Evolutionary conservation across 345 rosid species (phyloP).

Genomic region (Aethionema arabicum): DNA sequence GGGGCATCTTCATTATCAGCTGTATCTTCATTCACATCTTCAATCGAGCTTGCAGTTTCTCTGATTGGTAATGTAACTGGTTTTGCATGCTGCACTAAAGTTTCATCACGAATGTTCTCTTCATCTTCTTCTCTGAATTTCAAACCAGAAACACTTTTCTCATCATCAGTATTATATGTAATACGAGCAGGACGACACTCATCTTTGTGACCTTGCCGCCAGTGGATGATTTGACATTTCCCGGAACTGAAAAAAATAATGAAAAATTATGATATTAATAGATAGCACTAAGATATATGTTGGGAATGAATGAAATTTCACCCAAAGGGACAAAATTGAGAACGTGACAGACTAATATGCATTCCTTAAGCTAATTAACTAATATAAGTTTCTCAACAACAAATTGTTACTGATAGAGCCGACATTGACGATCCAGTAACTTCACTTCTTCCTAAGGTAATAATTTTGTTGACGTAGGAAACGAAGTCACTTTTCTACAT

Average conservation of each 20-base stretch:
- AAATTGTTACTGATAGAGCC: constrained; percentile 3
- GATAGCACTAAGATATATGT: constrained; percentile 14
- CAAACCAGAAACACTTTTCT: constrained; percentile 39
- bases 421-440: not conserved
- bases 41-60: constrained; percentile 42
- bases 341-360: constrained; percentile 2
- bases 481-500: not conserved
- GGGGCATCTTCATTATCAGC: constrained; percentile 45
- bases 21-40: constrained; percentile 35
- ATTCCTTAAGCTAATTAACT: constrained; percentile 14
- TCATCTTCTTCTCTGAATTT: constrained; percentile 37
- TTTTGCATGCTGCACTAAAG: constrained; percentile 31
- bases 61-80: constrained; percentile 36
- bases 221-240: constrained; percentile 85
- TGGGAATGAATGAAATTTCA: not conserved
- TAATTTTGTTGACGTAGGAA: not conserved
- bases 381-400: constrained; percentile 5
- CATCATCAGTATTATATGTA: constrained; percentile 35
- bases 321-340: not conserved
- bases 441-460: not conserved
- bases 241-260: constrained; percentile 53
- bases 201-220: constrained; percentile 97
- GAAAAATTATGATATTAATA: constrained; percentile 28
- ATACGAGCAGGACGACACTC: constrained; percentile 62
- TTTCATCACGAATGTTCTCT: constrained; percentile 34